Evolutionary conservation across 2,329 filamentous ascomycete genomes (phyloP).

Genomic region (Pseudogymnoascus sp.): DNA sequence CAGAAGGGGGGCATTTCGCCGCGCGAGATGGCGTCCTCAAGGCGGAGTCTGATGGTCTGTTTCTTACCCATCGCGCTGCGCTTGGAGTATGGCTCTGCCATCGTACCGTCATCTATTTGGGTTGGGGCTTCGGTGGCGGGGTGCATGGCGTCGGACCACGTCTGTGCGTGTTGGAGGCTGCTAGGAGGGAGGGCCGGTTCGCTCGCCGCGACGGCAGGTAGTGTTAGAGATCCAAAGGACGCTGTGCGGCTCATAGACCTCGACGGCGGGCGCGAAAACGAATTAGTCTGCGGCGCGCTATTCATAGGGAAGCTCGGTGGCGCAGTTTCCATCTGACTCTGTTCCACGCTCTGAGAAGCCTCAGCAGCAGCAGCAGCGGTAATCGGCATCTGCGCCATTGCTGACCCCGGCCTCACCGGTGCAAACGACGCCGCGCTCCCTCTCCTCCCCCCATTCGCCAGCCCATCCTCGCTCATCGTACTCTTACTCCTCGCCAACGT

Average conservation of each 20-base stretch:
- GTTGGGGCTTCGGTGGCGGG: constrained; percentile 31
- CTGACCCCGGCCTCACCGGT: not conserved
- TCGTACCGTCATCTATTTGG: not conserved
- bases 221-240: constrained; percentile 24
- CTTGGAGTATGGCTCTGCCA: constrained; percentile 10
- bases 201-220: constrained; percentile 37
- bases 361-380: not conserved
- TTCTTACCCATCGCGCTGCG: constrained; percentile 21
- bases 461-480: constrained; percentile 24
- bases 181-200: constrained; percentile 39
- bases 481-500: constrained; percentile 16
- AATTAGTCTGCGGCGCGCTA: constrained; percentile 11
- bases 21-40: constrained; percentile 58
- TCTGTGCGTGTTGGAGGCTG: constrained; percentile 33
- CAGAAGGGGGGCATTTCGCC: constrained; percentile 86
- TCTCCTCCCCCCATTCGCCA: constrained; percentile 3
- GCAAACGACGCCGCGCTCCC: not conserved
- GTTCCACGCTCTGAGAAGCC: not conserved
- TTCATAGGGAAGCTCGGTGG: not conserved
- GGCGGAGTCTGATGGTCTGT: constrained; percentile 37
- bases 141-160: constrained; percentile 37
- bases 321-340: not conserved
- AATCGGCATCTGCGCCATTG: constrained; percentile 12
- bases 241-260: constrained; percentile 24
- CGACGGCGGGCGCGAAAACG: constrained; percentile 37